A percentile compares a stretch with the other conserved stretches of the same genome.
phyloP scores from a whole-genome alignment of 2,329 filamentous ascomycete species.

The Pestalotiopsis sp. region DNA sequence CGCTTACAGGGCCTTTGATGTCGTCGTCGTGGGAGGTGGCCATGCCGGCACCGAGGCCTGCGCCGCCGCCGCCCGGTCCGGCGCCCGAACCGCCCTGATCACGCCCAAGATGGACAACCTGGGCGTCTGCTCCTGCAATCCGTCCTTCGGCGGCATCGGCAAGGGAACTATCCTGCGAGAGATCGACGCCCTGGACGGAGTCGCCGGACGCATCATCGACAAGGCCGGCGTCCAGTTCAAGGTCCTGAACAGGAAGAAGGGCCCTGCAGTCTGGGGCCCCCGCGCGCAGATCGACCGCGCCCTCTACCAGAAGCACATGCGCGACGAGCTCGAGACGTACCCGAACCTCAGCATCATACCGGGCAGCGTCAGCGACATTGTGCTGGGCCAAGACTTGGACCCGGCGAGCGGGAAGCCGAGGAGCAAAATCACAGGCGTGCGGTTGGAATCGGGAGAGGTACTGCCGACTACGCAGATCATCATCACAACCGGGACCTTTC shows the following conservation, averaged over 20 bases:
- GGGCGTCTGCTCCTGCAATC: slow-evolving; percentile 95
- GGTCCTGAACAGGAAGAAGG: slow-evolving; percentile 84
- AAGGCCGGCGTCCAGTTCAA: slow-evolving; percentile 95
- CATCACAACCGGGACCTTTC: slow-evolving; percentile 94
- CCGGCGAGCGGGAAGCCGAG: slow-evolving; percentile 46
- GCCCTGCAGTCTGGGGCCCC: slow-evolving; percentile 95
- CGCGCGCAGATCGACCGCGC: slow-evolving; percentile 92
- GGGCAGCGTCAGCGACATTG: slow-evolving; percentile 90
- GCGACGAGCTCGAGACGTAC: slow-evolving; percentile 78
- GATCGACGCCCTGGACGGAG: slow-evolving; percentile 90
- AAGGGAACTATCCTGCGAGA: slow-evolving; percentile 97
- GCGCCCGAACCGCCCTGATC: slow-evolving; percentile 85
- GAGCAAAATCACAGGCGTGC: slow-evolving; percentile 80
- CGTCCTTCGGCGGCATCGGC: slow-evolving; percentile 96
- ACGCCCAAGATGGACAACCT: slow-evolving; percentile 89
- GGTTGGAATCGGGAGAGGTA: slow-evolving; percentile 84
- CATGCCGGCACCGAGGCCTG: slow-evolving; percentile 95
- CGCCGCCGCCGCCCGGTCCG: slow-evolving; percentile 84
- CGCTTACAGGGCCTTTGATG: slow-evolving; percentile 73
- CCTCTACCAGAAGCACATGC: slow-evolving; percentile 90
- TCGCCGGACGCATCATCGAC: slow-evolving; percentile 87
- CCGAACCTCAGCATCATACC: slow-evolving; percentile 79
- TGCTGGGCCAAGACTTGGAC: slow-evolving; percentile 64
- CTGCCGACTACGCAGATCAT: slow-evolving; percentile 81
- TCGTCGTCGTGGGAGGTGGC: slow-evolving; percentile 92